Base-by-base conservation (phyloP, 1,284 basidiomycete species). In the Trametes pubescens region DNA sequence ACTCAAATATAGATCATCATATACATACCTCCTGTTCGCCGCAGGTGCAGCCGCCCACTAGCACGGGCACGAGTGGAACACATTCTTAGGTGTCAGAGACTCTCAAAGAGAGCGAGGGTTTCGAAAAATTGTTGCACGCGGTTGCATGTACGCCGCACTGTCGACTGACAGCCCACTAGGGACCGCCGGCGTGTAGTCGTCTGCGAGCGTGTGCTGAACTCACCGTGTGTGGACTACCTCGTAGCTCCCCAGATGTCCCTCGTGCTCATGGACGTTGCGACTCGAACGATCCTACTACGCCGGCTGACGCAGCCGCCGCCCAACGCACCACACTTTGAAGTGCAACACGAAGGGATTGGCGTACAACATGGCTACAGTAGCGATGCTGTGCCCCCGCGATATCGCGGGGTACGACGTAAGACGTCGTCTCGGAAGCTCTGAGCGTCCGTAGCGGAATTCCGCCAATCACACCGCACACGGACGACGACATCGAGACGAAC, bases 181-280 rank as follows among this genome's bases (percentile, higher is more conserved):
- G 40, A 16, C 40, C 40, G 40, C 40, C 14, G 14, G 8, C 4
- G 14, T 13, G 14, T 43, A 43, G 14, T 16, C 40, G 16, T 43
- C 16, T 16, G 40, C 40, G 40, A 16, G 40, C 40, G 40, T 43
- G 40, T n/a, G 51, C 18, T 4, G n/a, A 35, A 21, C 51, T 38
- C n/a, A 22, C 21, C 51, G 34, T 24, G 29, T 26, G 18, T 37
- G 51, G 34, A 34, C 51, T 14, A 37, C 13, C 35, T 18, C n/a
- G 51, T 13, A n/a, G 14, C 40, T 43, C 40, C 16, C 40, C 18
- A 13, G 18, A 43, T 46, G 43, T 29, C 43, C 54, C 54, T 56
- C 54, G 54, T 56, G 29, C 54, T 35, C n/a, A 24, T 29, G 35
- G 18, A 46, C 54, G 29, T 10, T 46, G 54, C 43, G n/a, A 56